A percentile compares a stretch with the other conserved stretches of the same genome.
Conservation (phyloP, 768 basidiomycete genomes). For the Candolleomyces eurysporus region DNA sequence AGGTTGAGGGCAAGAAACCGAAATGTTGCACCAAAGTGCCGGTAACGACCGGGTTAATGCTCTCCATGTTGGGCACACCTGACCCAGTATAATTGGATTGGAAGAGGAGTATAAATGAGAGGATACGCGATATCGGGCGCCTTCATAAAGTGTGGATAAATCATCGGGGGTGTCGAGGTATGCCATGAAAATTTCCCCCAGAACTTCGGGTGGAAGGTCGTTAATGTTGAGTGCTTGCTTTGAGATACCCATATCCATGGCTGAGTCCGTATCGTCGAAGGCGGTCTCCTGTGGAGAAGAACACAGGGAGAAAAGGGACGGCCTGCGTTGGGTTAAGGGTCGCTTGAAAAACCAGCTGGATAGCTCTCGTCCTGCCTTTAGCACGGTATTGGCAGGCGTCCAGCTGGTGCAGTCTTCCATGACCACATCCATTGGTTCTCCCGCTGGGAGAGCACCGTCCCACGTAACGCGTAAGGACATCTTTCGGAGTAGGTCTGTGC, state of each 20-base stretch:
- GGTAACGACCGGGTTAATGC: constrained; percentile 23
- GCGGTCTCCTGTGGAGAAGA: too few relatives aligned
- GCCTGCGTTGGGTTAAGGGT: background rate
- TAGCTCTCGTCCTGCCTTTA: background rate
- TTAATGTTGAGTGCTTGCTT: background rate
- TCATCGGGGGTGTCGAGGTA: too few relatives aligned
- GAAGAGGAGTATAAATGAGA: too few relatives aligned
- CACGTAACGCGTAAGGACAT: background rate
- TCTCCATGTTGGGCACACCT: constrained; percentile 27
- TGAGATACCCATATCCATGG: too few relatives aligned
- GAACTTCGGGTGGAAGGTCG: background rate
- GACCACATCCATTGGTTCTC: background rate
- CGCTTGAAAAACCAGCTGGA: background rate
- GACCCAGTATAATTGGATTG: constrained; percentile 24
- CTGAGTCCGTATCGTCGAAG: too few relatives aligned
- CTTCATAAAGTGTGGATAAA: too few relatives aligned
- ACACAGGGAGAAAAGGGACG: too few relatives aligned
- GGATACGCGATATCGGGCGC: too few relatives aligned
- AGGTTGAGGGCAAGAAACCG: constrained; percentile 16
- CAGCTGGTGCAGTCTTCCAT: background rate
- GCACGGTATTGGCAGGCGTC: background rate
- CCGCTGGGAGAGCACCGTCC: background rate
- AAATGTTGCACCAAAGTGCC: constrained; percentile 26
- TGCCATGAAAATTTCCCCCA: background rate
- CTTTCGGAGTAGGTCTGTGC: background rate